Conservation (phyloP, 176 grass and related monocot species). For the Chrysopogon serrulatus region DNA sequence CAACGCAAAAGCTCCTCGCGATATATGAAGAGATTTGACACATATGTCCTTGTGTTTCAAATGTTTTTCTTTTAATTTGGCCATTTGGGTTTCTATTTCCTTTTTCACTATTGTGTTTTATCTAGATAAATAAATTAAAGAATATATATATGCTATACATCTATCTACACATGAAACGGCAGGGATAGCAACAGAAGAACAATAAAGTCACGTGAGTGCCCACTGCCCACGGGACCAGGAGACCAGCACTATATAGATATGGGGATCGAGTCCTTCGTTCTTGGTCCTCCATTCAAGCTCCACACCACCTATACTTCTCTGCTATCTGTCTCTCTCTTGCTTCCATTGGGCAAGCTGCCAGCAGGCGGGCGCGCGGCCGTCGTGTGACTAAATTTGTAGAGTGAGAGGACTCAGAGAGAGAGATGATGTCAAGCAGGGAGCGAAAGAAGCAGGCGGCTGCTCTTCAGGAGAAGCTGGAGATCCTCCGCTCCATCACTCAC, state of each 20-base stretch:
- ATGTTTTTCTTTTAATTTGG: background rate
- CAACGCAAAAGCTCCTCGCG: too few species aligned
- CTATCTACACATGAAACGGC: background rate
- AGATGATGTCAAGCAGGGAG: constrained; percentile 90
- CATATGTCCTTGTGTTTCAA: background rate
- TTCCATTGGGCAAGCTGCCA: constrained; percentile 12
- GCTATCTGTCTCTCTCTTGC: background rate
- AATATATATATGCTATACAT: background rate
- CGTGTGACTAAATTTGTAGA: background rate
- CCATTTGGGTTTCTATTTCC: too few species aligned
- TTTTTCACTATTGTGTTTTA: background rate
- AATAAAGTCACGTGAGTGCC: constrained; percentile 45
- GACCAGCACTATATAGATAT: constrained; percentile 37
- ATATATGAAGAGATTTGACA: too few species aligned
- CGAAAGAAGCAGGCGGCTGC: constrained; percentile 62
- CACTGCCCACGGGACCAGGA: background rate
- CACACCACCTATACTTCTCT: background rate
- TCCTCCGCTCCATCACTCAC: constrained; percentile 93
- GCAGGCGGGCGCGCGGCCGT: background rate
- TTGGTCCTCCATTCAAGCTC: constrained; percentile 38
- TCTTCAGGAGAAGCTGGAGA: constrained; percentile 89
- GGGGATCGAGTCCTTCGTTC: constrained; percentile 20
- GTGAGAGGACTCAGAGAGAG: background rate
- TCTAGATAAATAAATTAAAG: background rate
- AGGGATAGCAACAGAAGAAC: constrained; percentile 33